Evolutionary conservation across 225 moss, liverwort and hornwort species (phyloP).

Genomic region (Polytrichum formosum): DNA sequence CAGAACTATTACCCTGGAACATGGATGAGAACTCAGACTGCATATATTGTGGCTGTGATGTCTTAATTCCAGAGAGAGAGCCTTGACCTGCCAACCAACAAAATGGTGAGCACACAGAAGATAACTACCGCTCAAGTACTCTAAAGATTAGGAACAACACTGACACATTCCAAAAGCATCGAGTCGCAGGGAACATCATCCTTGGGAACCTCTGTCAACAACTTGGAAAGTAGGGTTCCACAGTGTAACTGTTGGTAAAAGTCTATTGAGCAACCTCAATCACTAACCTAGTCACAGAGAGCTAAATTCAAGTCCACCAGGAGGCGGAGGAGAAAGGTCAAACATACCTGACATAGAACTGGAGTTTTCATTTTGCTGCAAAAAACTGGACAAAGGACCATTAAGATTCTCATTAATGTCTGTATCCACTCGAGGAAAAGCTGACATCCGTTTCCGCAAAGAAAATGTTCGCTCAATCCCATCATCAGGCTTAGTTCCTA

Average conservation of each 20-base stretch:
- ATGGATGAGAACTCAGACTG: slow-evolving; percentile 36
- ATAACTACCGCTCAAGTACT: not conserved
- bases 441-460: slow-evolving; percentile 76
- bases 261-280: too few species aligned
- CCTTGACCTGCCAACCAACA: slow-evolving; percentile 24
- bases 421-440: slow-evolving; percentile 76
- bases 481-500: slow-evolving; percentile 26
- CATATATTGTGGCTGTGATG: slow-evolving; percentile 25
- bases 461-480: slow-evolving; percentile 56
- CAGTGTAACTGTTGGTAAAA: too few species aligned
- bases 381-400: slow-evolving; percentile 40
- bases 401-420: slow-evolving; percentile 47
- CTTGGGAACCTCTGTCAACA: too few species aligned
- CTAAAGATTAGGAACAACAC: too few species aligned
- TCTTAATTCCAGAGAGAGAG: slow-evolving; percentile 30
- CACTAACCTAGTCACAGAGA: too few species aligned
- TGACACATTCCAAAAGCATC: too few species aligned
- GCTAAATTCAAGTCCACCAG: too few species aligned
- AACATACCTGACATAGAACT: slow-evolving; percentile 28
- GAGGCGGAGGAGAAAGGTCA: not conserved
- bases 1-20: slow-evolving; percentile 21
- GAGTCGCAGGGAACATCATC: too few species aligned
- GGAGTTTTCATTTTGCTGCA: slow-evolving; percentile 38
- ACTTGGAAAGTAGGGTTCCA: too few species aligned
- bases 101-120: not conserved